These are phyloP conservation scores for Brassica incana DNA, from an alignment of 345 rosid species.

Conservation along the genomic window DNA sequence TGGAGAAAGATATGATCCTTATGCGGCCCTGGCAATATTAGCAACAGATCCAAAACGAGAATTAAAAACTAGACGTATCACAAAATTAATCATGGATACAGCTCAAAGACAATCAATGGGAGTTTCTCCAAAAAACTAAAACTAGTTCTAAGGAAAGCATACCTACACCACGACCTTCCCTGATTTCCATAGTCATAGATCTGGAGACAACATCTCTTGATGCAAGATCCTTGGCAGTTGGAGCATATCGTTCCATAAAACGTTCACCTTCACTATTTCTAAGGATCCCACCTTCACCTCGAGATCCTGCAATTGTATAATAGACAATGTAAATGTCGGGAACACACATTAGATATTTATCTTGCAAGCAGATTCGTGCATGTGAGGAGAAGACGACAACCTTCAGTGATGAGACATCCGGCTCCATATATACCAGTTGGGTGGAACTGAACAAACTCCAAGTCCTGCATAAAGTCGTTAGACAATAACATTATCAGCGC, in stretches of 20 bases:
- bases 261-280: slow-evolving; percentile 97
- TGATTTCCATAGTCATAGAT: slow-evolving; percentile 99
- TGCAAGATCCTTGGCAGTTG: slow-evolving; percentile 99
- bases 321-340: background rate
- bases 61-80: slow-evolving; percentile 3
- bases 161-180: slow-evolving; percentile 99
- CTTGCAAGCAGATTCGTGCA: slow-evolving; percentile 4
- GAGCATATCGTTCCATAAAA: slow-evolving; percentile 99
- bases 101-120: background rate
- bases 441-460: slow-evolving; percentile 97
- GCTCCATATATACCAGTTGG: slow-evolving; percentile 99
- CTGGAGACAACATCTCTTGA: slow-evolving; percentile 99
- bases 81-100: background rate
- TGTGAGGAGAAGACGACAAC: slow-evolving; percentile 41
- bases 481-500: slow-evolving; percentile 6
- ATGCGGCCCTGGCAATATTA: slow-evolving; percentile 62
- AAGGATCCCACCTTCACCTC: slow-evolving; percentile 99
- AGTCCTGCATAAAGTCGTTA: slow-evolving; percentile 59
- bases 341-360: background rate
- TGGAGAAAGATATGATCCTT: slow-evolving; percentile 98
- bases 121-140: background rate
- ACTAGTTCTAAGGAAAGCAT: slow-evolving; percentile 35
- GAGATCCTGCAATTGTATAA: slow-evolving; percentile 66
- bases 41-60: background rate
- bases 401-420: slow-evolving; percentile 97